These are phyloP conservation scores for Pythium aristosporum DNA, from an alignment of 352 stramenopile species.

Conservation along the genomic window DNA sequence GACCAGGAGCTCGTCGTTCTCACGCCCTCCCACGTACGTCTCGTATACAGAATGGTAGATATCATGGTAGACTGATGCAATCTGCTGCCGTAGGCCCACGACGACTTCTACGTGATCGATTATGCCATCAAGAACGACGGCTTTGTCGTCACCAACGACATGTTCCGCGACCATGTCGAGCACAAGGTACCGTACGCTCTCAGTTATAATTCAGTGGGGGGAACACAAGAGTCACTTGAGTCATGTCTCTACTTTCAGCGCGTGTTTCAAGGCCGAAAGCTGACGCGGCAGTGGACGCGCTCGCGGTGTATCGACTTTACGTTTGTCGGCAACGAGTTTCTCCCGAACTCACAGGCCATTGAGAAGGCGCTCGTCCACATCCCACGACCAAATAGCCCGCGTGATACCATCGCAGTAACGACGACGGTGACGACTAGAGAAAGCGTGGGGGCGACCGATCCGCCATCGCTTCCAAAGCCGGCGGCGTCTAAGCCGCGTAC, in stretches of 20 bases:
- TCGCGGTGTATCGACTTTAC: constrained; percentile 85
- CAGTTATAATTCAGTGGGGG: neutral
- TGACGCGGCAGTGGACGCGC: constrained; percentile 65
- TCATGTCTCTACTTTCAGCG: constrained; percentile 32
- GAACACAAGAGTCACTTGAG: neutral
- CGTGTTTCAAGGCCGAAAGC: constrained; percentile 57
- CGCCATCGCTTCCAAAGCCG: neutral
- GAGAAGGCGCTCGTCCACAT: constrained; percentile 53
- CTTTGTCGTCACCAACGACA: constrained; percentile 91
- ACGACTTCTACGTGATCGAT: constrained; percentile 92
- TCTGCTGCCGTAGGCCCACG: constrained; percentile 50
- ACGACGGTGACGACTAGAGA: neutral
- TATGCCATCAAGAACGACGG: constrained; percentile 87
- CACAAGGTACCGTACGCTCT: constrained; percentile 41
- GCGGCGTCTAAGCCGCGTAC: neutral
- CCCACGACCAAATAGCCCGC: constrained; percentile 11
- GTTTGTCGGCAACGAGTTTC: constrained; percentile 88
- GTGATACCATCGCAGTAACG: constrained; percentile 9
- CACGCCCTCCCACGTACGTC: constrained; percentile 61
- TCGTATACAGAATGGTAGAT: neutral
- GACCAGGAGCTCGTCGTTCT: constrained; percentile 67
- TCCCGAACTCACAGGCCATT: constrained; percentile 87
- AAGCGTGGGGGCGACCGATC: neutral
- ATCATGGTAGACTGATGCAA: neutral
- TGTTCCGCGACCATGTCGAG: constrained; percentile 89